A percentile compares a stretch with the other conserved stretches of the same genome.
These are phyloP conservation scores for Fusarium ramigenum DNA, from an alignment of 2,329 filamentous ascomycete genomes.

Conservation along the genomic window DNA sequence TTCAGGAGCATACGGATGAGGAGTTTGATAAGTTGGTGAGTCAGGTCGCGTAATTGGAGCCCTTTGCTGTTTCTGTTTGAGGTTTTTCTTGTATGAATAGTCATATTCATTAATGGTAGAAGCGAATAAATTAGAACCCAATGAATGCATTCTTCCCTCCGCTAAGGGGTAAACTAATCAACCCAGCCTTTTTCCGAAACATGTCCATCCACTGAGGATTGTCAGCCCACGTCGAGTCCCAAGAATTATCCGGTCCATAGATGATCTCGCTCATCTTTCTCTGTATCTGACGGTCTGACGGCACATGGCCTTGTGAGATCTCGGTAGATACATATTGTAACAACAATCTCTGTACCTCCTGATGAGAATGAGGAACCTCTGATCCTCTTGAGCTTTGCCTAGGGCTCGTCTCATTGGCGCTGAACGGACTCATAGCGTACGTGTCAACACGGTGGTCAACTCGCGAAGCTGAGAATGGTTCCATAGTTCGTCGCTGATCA, in stretches of 20 bases:
- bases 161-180: neutral
- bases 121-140: neutral
- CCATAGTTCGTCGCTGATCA: fast-evolving
- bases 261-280: neutral
- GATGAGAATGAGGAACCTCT: neutral
- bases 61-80: too few relatives aligned
- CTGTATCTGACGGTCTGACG: neutral
- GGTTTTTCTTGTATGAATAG: too few relatives aligned
- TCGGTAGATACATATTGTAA: neutral
- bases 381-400: fast-evolving
- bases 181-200: neutral
- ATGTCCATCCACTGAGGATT: neutral
- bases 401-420: neutral
- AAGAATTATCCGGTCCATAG: neutral
- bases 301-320: neutral
- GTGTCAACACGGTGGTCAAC: neutral
- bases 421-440: fast-evolving
- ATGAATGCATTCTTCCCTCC: neutral
- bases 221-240: neutral
- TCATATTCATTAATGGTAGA: too few relatives aligned
- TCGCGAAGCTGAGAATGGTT: neutral
- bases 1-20: slow-evolving; percentile 30
- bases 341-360: neutral
- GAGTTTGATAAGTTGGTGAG: slow-evolving; percentile 31
- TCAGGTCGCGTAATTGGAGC: slow-evolving; percentile 15